phyloP scores from a whole-genome alignment of 2,329 filamentous ascomycete genomes.

The Fonsecaea erecta region DNA sequence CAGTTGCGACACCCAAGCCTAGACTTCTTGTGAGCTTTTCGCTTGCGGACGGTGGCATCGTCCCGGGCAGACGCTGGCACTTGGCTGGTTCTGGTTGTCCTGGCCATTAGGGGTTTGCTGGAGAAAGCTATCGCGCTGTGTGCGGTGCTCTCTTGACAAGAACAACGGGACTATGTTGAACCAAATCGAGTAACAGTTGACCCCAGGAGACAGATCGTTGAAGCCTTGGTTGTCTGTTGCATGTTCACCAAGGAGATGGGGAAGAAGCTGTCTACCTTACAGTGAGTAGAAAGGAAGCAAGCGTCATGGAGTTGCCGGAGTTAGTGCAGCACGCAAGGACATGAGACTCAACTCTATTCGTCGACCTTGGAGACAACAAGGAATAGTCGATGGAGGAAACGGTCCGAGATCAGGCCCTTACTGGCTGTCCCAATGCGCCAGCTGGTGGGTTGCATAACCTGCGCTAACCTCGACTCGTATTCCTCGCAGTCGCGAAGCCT shows the following conservation, averaged over 20 bases:
- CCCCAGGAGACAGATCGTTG: neutral
- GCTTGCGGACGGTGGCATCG: conserved; percentile 15
- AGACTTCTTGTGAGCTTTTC: conserved; percentile 44
- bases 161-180: neutral
- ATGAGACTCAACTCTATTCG: neutral
- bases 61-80: neutral
- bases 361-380: neutral
- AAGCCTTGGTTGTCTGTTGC: neutral
- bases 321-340: neutral
- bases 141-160: neutral
- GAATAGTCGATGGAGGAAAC: neutral
- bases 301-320: conserved; percentile 13
- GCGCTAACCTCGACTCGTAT: conserved; percentile 18
- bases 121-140: neutral
- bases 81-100: conserved; percentile 1
- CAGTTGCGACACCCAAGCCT: conserved; percentile 58
- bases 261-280: neutral
- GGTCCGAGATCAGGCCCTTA: neutral
- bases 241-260: neutral
- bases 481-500: neutral
- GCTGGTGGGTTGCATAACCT: neutral
- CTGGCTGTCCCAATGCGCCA: neutral
- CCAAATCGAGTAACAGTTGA: neutral
- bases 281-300: neutral
- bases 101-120: neutral